Base-by-base conservation (phyloP, 768 basidiomycete genomes). In the Phallus indusiatus region DNA sequence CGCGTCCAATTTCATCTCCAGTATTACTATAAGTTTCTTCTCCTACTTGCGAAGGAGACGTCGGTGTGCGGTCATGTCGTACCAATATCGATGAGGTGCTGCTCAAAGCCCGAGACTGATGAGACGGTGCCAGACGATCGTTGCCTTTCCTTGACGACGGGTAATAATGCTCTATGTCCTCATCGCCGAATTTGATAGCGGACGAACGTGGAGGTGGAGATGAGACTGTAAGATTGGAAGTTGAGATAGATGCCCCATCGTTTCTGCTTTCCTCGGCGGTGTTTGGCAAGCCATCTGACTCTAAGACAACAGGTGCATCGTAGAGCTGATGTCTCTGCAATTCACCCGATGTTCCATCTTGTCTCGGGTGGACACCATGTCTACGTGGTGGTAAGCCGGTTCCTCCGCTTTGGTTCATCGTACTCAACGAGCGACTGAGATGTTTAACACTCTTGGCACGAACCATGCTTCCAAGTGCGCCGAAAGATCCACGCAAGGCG, bases 301-400 rank as follows among this genome's bases (percentile, higher is more conserved):
- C 67, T 61, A 67, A 56, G 42, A 88, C 86, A 67, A 96, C 80
- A 2, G 94, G 94, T 11, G 86, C 81, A 68, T 97, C 94, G 67
- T 91, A 94, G 6, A 97, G 77, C 64, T 94, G 86, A 67, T 91
- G 92, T 20, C 94, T 78, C 63, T 82, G 79, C 64, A 94, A 66
- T 35, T 83, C 82, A 7, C 73, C 70, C 56, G 81, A 59, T 3
- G 67, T 64, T 24, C 66, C 42, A 11, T 42, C 42, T 12, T 42
- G 14, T 42, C 42, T n/a, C 9, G 42, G 42, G 12, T 42, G 42
- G 42, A 42, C n/a, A 42, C 42, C 42, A 42, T 42, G 42, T 10
- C 42, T 4, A 42, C 42, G 42, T 42, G 4, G 42, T n/a, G 42
- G 42, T 12, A 42, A n/a, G 12, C 42, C 42, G n/a, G 42, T n/a